Percentiles rank a stretch among this genome's conserved stretches.
These are phyloP conservation scores for Lactarius hengduanensis DNA, from an alignment of 768 basidiomycete genomes.

Conservation along the genomic window DNA sequence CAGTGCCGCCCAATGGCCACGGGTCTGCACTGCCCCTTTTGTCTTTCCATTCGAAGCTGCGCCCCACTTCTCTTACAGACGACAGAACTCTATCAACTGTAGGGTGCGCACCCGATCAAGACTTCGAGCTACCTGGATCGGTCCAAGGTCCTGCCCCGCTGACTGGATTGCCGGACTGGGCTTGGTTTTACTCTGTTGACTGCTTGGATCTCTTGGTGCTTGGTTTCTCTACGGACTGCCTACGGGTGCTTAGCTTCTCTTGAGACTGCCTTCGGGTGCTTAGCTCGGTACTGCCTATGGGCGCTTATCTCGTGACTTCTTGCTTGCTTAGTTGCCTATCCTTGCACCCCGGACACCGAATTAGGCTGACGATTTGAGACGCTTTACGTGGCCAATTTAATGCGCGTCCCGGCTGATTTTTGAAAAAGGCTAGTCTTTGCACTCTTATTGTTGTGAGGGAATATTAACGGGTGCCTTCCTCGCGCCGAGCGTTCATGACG, in stretches of 20 bases:
- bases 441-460: neutral
- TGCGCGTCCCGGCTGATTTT: too few species aligned
- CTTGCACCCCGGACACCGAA: neutral
- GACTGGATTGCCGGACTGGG: neutral
- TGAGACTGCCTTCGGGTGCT: slow-evolving; percentile 8
- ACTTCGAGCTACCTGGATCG: neutral
- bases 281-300: slow-evolving; percentile 2
- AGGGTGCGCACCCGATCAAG: slow-evolving; percentile 17
- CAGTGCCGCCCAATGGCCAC: neutral
- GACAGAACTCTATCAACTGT: neutral
- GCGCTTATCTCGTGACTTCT: neutral
- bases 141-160: neutral
- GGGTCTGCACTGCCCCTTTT: neutral
- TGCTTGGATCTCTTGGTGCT: neutral
- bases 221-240: slow-evolving; percentile 4
- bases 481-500: neutral
- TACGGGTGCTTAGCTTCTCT: slow-evolving; percentile 11
- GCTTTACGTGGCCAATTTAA: neutral
- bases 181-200: neutral
- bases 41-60: neutral
- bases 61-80: neutral
- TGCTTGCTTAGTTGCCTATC: neutral
- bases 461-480: neutral
- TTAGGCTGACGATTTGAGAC: neutral
- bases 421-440: slow-evolving; percentile 8